Percentiles rank a stretch among this genome's conserved stretches.
These are phyloP conservation scores for Aspergillus aculeatus DNA, from an alignment of 2,329 filamentous ascomycete species.

Conservation along the genomic window DNA sequence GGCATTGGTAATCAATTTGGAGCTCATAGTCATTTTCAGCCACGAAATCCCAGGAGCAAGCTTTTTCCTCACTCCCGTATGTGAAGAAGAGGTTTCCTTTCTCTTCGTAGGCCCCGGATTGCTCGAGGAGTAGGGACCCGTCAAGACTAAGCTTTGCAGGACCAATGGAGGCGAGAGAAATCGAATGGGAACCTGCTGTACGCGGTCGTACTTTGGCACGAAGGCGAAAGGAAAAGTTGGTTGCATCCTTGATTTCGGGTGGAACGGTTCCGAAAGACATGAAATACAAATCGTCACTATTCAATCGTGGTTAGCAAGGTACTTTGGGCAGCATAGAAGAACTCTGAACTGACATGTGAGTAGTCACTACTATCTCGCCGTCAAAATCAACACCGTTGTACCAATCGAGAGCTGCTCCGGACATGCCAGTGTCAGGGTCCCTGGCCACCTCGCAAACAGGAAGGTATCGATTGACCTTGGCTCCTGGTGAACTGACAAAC, in stretches of 20 bases:
- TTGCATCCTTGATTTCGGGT: background rate
- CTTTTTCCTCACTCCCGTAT: background rate
- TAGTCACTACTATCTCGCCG: background rate
- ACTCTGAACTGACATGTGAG: background rate
- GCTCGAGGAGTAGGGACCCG: background rate
- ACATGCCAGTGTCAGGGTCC: background rate
- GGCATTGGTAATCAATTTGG: background rate
- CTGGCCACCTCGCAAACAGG: background rate
- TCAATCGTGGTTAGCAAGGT: too few species aligned
- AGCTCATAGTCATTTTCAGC: constrained; percentile 1
- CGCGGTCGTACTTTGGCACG: background rate
- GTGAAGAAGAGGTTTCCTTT: constrained; percentile 4
- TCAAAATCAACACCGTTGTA: background rate
- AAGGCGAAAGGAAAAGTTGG: background rate
- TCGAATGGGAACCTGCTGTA: background rate
- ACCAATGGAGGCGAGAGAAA: constrained; percentile 1
- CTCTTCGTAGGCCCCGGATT: background rate
- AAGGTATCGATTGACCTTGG: constrained; percentile 3
- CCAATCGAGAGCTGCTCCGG: constrained; percentile 1
- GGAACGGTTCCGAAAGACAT: constrained; percentile 2
- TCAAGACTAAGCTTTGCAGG: background rate
- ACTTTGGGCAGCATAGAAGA: background rate
- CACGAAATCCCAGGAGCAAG: background rate
- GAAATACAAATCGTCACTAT: constrained; percentile 6
- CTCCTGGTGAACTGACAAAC: background rate